Base-by-base conservation (phyloP, 495 filamentous ascomycete genomes). In the Penicillium desertorum region DNA sequence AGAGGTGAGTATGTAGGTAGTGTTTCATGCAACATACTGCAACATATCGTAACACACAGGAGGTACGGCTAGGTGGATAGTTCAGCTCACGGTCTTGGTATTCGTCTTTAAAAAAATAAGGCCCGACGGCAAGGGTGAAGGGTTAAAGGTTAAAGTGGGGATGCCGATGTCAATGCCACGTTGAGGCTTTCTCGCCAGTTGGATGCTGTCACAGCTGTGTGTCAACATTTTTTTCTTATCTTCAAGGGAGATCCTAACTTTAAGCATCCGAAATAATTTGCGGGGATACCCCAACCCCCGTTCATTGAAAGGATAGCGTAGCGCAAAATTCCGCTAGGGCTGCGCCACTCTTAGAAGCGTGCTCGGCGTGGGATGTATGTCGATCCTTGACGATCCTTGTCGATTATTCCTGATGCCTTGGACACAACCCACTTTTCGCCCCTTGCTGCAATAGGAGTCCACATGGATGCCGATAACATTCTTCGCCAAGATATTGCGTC, bases 171-270 rank as follows among this genome's bases (percentile, higher is more conserved):
- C 16, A 19, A n/a, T 2, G 29, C 9, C 29, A 30, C 29, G 29
- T 30, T 14, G 30, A 34, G 30, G 30, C 30, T 34, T 34, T 34
- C 30, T 11, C 2, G 3, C 4, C 19, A 10, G 12, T 48, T 48
- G 20, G 43, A 27, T 25, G 37, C 22, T 54, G 51, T 54, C 51
- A 54, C 29, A 1, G 19, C 30, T 41, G 32, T 55, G 43, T 47
- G 53, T 47, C 53, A 55, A 47, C 2, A 11, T 37, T 36, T 32
- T 32, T 47, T 37, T 25, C 43, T 55, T 55, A 55, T 55, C 53
- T 14, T 2, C 1, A 37, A 20, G 14, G 53, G 16, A 16, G 53
- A 55, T 55, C 53, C 44, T 39, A 55, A 47, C 53, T 44, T 19
- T 41, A 41, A 43, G 37, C 37, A 43, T 53, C 27, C 4, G 12